Percentiles rank a stretch among this genome's conserved stretches.
Conservation (phyloP, 1,139 yeast genomes). For the Spathaspora jeffriesii region DNA sequence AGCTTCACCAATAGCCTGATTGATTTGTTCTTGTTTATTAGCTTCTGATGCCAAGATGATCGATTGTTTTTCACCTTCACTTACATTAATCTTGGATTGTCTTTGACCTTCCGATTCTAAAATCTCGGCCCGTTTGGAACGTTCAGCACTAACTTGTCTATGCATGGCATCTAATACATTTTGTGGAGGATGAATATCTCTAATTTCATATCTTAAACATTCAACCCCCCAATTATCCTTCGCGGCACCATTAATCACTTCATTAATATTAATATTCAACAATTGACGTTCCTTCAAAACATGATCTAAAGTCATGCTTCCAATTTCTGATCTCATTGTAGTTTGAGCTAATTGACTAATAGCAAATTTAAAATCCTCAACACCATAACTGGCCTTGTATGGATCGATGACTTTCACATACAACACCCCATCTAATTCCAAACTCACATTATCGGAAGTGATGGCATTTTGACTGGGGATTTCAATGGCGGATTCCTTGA, state of each 20-base stretch:
- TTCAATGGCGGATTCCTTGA: slow-evolving; percentile 82
- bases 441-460: slow-evolving; percentile 82
- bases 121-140: slow-evolving; percentile 85
- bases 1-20: slow-evolving; percentile 70
- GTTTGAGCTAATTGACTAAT: slow-evolving; percentile 87
- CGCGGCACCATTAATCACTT: slow-evolving; percentile 85
- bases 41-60: slow-evolving; percentile 76
- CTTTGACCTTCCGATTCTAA: slow-evolving; percentile 85
- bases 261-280: slow-evolving; percentile 71
- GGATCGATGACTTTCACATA: slow-evolving; percentile 80
- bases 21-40: slow-evolving; percentile 58
- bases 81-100: slow-evolving; percentile 75
- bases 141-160: slow-evolving; percentile 83
- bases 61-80: slow-evolving; percentile 78
- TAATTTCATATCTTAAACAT: slow-evolving; percentile 82
- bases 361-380: slow-evolving; percentile 86
- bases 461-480: slow-evolving; percentile 85
- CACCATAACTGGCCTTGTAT: slow-evolving; percentile 85
- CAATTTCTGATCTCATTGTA: slow-evolving; percentile 88
- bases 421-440: slow-evolving; percentile 83
- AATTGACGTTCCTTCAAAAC: slow-evolving; percentile 76
- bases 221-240: slow-evolving; percentile 80
- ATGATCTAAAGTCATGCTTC: slow-evolving; percentile 75
- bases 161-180: slow-evolving; percentile 93
- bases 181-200: slow-evolving; percentile 86